These are phyloP conservation scores for Trichomonascaceae sp. DNA, from an alignment of 1,139 yeast species.

Conservation along the genomic window DNA sequence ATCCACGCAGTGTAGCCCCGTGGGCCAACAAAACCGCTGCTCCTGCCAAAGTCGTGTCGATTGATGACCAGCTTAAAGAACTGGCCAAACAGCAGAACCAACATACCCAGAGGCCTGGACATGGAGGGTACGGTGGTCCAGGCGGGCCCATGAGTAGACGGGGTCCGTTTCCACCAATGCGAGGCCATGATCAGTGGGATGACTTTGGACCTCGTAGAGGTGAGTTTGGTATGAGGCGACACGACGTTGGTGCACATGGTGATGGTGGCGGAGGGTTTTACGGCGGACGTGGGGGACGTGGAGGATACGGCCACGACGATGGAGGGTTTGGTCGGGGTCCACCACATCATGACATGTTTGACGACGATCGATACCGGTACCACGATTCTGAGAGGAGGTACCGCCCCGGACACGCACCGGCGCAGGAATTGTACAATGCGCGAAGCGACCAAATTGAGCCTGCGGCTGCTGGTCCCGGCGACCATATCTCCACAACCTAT, in stretches of 20 bases:
- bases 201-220: neutral
- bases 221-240: neutral
- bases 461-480: constrained; percentile 5
- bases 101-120: constrained; percentile 6
- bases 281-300: neutral
- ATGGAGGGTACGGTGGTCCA: too few species aligned
- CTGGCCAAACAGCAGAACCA: constrained; percentile 11
- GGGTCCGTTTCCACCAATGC: too few species aligned
- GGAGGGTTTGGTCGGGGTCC: constrained; percentile 4
- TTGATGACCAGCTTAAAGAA: constrained; percentile 18
- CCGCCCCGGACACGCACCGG: constrained; percentile 15
- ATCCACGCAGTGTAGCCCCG: constrained; percentile 9
- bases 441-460: constrained; percentile 20
- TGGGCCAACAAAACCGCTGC: constrained; percentile 13
- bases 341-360: constrained; percentile 2
- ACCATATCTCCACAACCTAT: neutral
- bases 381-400: constrained; percentile 20
- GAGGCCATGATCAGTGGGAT: too few species aligned
- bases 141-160: constrained; percentile 1
- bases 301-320: neutral
- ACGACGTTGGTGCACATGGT: neutral
- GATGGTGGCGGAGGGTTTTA: constrained; percentile 1
- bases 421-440: constrained; percentile 23
- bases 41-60: constrained; percentile 13
- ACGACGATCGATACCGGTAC: constrained; percentile 15